Evolutionary conservation across 495 filamentous ascomycete genomes (phyloP), one percentile per base, ranked within the genome.

Genomic region (Penicillium salamii): DNA sequence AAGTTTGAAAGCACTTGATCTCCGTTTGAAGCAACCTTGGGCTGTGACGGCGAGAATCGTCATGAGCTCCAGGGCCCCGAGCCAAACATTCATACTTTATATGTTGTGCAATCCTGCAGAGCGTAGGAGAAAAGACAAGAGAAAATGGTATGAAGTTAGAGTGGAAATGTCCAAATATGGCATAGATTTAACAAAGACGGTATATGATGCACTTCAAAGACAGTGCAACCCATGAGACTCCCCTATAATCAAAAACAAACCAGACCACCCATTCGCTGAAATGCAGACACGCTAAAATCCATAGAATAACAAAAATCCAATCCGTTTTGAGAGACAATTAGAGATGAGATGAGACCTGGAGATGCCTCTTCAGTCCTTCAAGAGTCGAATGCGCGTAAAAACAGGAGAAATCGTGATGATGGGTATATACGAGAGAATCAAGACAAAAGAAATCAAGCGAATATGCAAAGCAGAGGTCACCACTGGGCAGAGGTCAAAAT

Each of bases 231-330:
- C 34, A 32, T 1, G 20, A 37, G 24, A 49, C 40, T 15, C 23
- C 23, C n/a, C 23, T 5, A 28, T 36, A 36, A 26, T 28, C 46
- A 49, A 34, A 7, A 47, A 40, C 18, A 38, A 29, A 39, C n/a
- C n/a, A 26, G 15, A 24, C n/a, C 24, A 13, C 33, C 46, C 52
- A 38, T 5, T 37, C 33, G 40, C 46, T 50, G 26, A 33, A 48
- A 52, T 52, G 47, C 48, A 52, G 14, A 50, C 4, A 50, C 52
- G 46, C 52, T 45, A 45, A 33, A 33, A 18, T n/a, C 17, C 24
- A 47, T 38, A 15, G 12, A 12, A n/a, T 26, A 38, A 36, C 33
- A 37, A 46, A 14, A 12, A 46, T 1, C n/a, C 29, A 40, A 15
- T n/a, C 5, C 7, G 19, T 39, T 18, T 40, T 37, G 12, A 7